Conservation (phyloP, 352 stramenopile species). For the Phytopythium helicoides region DNA sequence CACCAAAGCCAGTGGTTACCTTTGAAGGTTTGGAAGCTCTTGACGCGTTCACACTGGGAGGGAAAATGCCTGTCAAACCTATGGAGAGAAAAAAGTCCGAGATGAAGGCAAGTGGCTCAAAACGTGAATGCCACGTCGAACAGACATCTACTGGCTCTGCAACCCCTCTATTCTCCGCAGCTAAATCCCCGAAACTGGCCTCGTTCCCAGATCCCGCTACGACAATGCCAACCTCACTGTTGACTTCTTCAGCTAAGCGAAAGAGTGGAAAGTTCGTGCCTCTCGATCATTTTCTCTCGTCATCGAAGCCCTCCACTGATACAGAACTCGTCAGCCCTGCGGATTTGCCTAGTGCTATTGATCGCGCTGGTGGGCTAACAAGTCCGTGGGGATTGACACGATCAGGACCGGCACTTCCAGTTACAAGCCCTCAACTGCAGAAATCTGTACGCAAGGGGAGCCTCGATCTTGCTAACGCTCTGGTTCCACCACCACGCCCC, state of each 20-base stretch:
- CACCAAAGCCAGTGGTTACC: slow-evolving; percentile 3
- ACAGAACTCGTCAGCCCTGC: too few relatives aligned
- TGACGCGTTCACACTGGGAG: neutral
- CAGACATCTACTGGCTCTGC: neutral
- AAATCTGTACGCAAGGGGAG: slow-evolving; percentile 29
- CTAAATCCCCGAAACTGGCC: neutral
- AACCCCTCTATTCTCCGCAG: too few relatives aligned
- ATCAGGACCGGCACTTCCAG: neutral
- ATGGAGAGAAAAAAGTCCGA: neutral
- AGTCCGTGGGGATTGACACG: slow-evolving; percentile 3
- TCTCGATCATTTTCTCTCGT: slow-evolving; percentile 43
- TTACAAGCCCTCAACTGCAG: neutral
- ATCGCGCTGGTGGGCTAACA: neutral
- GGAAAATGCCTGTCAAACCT: neutral
- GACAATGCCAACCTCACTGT: neutral
- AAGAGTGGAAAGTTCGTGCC: slow-evolving; percentile 59
- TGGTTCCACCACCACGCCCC: slow-evolving; percentile 10
- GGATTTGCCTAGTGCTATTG: neutral
- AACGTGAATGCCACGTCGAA: neutral
- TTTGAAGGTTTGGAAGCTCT: neutral
- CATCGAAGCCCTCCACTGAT: neutral
- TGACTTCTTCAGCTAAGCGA: slow-evolving; percentile 17
- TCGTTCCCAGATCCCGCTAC: neutral
- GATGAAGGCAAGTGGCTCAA: neutral
- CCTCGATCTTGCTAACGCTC: slow-evolving; percentile 11